A percentile compares a stretch with the other conserved stretches of the same genome.
Conservation (phyloP, 2,329 filamentous ascomycete genomes). For the Paecilomyces sp. region DNA sequence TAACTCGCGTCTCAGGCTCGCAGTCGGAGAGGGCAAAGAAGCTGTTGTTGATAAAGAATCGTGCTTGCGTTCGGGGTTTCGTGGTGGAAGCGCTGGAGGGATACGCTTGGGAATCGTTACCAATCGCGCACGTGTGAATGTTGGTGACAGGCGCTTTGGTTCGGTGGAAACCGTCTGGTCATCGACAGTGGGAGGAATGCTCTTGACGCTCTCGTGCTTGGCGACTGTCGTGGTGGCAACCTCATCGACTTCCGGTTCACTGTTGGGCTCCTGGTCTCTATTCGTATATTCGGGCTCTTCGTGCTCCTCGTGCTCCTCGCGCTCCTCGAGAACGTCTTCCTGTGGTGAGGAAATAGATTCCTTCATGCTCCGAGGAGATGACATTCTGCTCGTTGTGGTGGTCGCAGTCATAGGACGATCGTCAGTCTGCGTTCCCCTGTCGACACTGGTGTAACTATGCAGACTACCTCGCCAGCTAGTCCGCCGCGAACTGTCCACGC, state of each 20-base stretch:
- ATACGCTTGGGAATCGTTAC: slow-evolving; percentile 78
- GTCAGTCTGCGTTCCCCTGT: slow-evolving; percentile 64
- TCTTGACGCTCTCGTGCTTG: slow-evolving; percentile 34
- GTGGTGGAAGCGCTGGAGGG: slow-evolving; percentile 67
- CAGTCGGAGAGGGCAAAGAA: slow-evolving; percentile 17
- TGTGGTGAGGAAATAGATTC: slow-evolving; percentile 12
- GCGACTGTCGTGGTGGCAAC: slow-evolving; percentile 49
- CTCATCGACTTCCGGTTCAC: slow-evolving; percentile 30
- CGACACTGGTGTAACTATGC: slow-evolving; percentile 45
- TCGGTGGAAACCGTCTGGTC: slow-evolving; percentile 49
- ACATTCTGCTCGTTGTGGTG: slow-evolving; percentile 26
- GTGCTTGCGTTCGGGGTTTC: slow-evolving; percentile 52
- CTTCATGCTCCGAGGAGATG: slow-evolving; percentile 23
- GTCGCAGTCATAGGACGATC: slow-evolving; percentile 31
- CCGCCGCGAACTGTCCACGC: slow-evolving; percentile 55
- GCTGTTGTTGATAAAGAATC: slow-evolving; percentile 14
- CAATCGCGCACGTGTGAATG: slow-evolving; percentile 68
- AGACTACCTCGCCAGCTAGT: slow-evolving; percentile 66
- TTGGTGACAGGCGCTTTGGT: slow-evolving; percentile 55
- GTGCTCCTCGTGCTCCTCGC: slow-evolving; percentile 18
- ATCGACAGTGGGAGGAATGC: slow-evolving; percentile 13
- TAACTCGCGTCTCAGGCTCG: slow-evolving; percentile 15
- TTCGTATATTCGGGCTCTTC: slow-evolving; percentile 17
- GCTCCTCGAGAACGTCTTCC: slow-evolving; percentile 13
- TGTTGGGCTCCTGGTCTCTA: slow-evolving; percentile 8